These are phyloP conservation scores for Polytolypa hystricis DNA, from an alignment of 2,329 filamentous ascomycete genomes.

Conservation along the genomic window DNA sequence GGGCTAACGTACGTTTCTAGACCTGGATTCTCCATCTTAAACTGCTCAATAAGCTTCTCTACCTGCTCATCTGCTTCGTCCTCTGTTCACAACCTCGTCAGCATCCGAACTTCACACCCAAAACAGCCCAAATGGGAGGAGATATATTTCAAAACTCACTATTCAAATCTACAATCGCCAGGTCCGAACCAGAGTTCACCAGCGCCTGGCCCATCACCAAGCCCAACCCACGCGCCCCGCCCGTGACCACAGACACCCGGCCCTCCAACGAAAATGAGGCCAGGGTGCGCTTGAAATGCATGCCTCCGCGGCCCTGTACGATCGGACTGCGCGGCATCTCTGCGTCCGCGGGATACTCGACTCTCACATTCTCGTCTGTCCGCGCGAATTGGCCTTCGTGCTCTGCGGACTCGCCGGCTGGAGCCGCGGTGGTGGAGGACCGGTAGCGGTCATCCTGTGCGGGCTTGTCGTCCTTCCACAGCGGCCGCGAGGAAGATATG, in stretches of 20 bases:
- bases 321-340: constrained; percentile 61
- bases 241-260: constrained; percentile 75
- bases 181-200: constrained; percentile 74
- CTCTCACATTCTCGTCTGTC: constrained; percentile 65
- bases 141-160: constrained; percentile 44
- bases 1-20: constrained; percentile 47
- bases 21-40: constrained; percentile 68
- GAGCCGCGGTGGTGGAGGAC: constrained; percentile 1
- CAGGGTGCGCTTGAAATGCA: constrained; percentile 75
- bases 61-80: constrained; percentile 75
- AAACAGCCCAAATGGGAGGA: background rate
- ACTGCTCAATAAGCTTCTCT: constrained; percentile 59
- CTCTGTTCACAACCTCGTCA: constrained; percentile 45
- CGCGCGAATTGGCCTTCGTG: constrained; percentile 62
- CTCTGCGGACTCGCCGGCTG: constrained; percentile 11
- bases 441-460: background rate
- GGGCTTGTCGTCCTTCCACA: background rate
- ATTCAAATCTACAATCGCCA: constrained; percentile 91
- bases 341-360: constrained; percentile 65
- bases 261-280: constrained; percentile 78
- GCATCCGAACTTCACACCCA: background rate
- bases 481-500: background rate
- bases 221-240: constrained; percentile 78
- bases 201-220: constrained; percentile 89
- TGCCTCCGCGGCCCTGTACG: constrained; percentile 64